These are phyloP conservation scores for Zymoseptoria tritici DNA, from an alignment of 2,329 filamentous ascomycete genomes.

Conservation along the genomic window DNA sequence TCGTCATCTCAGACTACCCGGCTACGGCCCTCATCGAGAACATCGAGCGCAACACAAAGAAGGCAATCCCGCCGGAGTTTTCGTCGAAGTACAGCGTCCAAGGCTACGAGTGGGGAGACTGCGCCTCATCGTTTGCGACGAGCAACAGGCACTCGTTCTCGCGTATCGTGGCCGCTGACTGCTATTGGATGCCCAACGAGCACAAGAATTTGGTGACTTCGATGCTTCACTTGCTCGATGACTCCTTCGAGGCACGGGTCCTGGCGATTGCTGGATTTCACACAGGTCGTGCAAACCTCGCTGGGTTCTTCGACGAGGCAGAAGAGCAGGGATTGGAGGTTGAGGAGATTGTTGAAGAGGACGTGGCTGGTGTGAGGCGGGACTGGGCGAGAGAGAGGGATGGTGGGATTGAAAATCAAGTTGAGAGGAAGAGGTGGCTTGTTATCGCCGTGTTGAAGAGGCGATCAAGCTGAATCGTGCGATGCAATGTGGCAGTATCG, in stretches of 20 bases:
- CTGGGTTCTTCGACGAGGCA: conserved; percentile 57
- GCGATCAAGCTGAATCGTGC: not conserved
- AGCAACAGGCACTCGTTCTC: conserved; percentile 43
- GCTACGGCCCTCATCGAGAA: conserved; percentile 52
- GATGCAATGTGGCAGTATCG: not conserved
- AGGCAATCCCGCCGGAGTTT: conserved; percentile 39
- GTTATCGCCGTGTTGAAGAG: conserved; percentile 38
- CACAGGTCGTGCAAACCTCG: conserved; percentile 59
- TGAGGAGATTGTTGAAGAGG: conserved; percentile 61
- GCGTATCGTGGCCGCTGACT: conserved; percentile 62
- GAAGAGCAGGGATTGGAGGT: conserved; percentile 48
- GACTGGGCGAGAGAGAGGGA: conserved; percentile 50
- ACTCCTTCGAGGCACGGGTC: conserved; percentile 42
- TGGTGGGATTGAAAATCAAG: conserved; percentile 54
- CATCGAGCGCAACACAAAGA: conserved; percentile 50
- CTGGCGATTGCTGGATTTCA: conserved; percentile 67
- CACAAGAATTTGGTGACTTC: conserved; percentile 59
- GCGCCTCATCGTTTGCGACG: conserved; percentile 36
- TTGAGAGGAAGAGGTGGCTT: conserved; percentile 63
- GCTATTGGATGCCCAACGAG: conserved; percentile 67
- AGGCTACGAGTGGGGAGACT: conserved; percentile 60
- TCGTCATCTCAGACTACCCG: conserved; percentile 62
- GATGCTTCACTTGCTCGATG: conserved; percentile 54
- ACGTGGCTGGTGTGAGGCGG: conserved; percentile 56
- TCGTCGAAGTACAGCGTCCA: conserved; percentile 41